These are phyloP conservation scores for Picochlorum sp. DNA, from an alignment of 139 green algal genomes.

Conservation along the genomic window DNA sequence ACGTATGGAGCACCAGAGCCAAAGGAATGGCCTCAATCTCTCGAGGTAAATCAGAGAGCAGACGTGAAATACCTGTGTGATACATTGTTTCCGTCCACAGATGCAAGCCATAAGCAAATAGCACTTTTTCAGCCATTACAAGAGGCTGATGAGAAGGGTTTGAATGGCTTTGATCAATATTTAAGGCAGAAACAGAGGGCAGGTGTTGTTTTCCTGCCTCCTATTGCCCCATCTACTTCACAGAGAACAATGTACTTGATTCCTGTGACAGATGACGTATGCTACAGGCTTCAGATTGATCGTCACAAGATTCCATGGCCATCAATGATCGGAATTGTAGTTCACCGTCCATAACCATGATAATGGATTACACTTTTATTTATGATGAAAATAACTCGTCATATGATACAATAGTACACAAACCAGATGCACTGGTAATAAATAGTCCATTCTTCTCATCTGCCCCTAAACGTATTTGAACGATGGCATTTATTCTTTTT, in stretches of 20 bases:
- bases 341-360: not conserved
- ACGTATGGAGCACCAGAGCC: slow-evolving; percentile 18
- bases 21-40: slow-evolving; percentile 15
- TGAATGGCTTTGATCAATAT: slow-evolving; percentile 21
- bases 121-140: slow-evolving; percentile 1
- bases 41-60: slow-evolving; percentile 19
- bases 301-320: not conserved
- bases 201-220: slow-evolving; percentile 23
- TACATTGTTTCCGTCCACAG: slow-evolving; percentile 8
- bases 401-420: too few species aligned
- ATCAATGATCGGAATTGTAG: not conserved
- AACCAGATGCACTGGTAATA: too few species aligned
- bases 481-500: too few species aligned
- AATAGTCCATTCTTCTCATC: too few species aligned
- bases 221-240: not conserved
- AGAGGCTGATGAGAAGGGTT: not conserved
- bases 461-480: too few species aligned
- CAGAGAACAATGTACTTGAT: slow-evolving; percentile 24
- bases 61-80: slow-evolving; percentile 15
- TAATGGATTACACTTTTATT: too few species aligned
- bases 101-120: slow-evolving; percentile 5
- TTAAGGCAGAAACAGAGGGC: slow-evolving; percentile 18
- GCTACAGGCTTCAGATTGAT: not conserved
- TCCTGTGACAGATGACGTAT: slow-evolving; percentile 11
- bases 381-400: too few species aligned